Evolutionary conservation across 2,329 filamentous ascomycete species (phyloP), one percentile per base, ranked within the genome.

Genomic region (Stagonosporopsis cucurbitacearum): DNA sequence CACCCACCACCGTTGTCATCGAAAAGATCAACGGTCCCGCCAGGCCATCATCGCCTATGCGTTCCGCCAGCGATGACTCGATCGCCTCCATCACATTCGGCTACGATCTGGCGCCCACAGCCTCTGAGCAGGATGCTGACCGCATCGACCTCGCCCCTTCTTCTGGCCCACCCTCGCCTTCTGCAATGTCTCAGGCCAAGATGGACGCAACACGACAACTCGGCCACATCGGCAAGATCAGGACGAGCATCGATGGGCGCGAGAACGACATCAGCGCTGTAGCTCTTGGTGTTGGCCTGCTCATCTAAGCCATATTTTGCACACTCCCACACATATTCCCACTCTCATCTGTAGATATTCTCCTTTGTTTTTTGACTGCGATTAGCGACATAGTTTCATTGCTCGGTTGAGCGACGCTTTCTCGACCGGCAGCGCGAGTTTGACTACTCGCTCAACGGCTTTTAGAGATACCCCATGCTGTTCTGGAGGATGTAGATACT

Each of bases 21-120:
- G 54, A 49, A 20, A 57, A 57, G 44, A 35, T 41, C n/a, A 42
- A 46, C 26, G 42, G 36, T 11, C 42, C 32, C 6, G 59, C 59
- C 28, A 56, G 70, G 26, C 72, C 72, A 12, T 42, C 60, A 2
- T 72, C 66, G 7, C 73, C 71, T 23, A 41, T 66, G 4, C 68
- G 73, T 11, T 66, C 59, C 20, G 48, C 65, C 19, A 75, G 66
- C 53, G 68, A 73, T 41, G 63, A 72, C 44, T 74, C 71, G 3
- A 66, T 75, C 20, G 58, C 65, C 0, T 73, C 71, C 12, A 66
- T 75, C 26, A 57, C 65, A 5, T 74, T 75, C 30, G 72, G 68
- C 23, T 69, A 73, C 45, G 70, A 74, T 35, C 52, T 75, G 20
- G 60, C 62, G 9, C 62, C 67, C 22, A 62, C 66, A 0, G 64